These are phyloP conservation scores for Furcasterigmium sp. DNA, from an alignment of 2,329 filamentous ascomycete species.

Conservation along the genomic window DNA sequence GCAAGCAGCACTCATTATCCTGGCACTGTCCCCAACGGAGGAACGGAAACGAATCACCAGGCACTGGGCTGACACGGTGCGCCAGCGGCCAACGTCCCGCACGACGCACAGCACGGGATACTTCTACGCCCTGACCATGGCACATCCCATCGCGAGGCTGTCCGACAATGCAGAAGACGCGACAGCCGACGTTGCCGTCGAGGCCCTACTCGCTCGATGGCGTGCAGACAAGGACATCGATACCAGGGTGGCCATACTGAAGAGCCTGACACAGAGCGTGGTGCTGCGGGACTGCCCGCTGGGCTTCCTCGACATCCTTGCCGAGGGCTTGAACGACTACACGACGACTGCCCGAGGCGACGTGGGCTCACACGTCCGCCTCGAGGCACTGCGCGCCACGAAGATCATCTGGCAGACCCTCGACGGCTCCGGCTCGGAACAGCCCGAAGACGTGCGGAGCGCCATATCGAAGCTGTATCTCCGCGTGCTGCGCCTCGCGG, in stretches of 20 bases:
- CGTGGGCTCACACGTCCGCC: slow-evolving; percentile 77
- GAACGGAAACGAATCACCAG: slow-evolving; percentile 33
- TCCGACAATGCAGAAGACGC: background rate
- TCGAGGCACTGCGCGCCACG: slow-evolving; percentile 75
- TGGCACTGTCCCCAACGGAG: slow-evolving; percentile 34
- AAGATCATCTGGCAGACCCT: slow-evolving; percentile 51
- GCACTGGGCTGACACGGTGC: slow-evolving; percentile 41
- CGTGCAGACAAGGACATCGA: slow-evolving; percentile 41
- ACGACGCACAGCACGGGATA: slow-evolving; percentile 40
- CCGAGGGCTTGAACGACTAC: slow-evolving; percentile 74
- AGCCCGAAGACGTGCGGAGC: slow-evolving; percentile 15
- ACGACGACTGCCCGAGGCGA: slow-evolving; percentile 86
- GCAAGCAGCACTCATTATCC: slow-evolving; percentile 42
- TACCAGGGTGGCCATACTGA: slow-evolving; percentile 48
- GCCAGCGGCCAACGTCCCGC: slow-evolving; percentile 22
- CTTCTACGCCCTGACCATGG: slow-evolving; percentile 47
- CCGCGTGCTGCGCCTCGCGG: slow-evolving; percentile 61
- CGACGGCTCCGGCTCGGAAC: slow-evolving; percentile 9
- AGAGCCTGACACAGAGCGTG: slow-evolving; percentile 43
- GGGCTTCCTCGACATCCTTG: slow-evolving; percentile 40
- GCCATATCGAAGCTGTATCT: slow-evolving; percentile 38
- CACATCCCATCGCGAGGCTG: slow-evolving; percentile 33
- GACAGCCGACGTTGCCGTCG: slow-evolving; percentile 28
- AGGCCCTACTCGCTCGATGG: slow-evolving; percentile 50
- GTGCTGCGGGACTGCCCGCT: slow-evolving; percentile 34